Evolutionary conservation across 192 early-diverging fungal species (phyloP).

Genomic region (Coemansia sp.): DNA sequence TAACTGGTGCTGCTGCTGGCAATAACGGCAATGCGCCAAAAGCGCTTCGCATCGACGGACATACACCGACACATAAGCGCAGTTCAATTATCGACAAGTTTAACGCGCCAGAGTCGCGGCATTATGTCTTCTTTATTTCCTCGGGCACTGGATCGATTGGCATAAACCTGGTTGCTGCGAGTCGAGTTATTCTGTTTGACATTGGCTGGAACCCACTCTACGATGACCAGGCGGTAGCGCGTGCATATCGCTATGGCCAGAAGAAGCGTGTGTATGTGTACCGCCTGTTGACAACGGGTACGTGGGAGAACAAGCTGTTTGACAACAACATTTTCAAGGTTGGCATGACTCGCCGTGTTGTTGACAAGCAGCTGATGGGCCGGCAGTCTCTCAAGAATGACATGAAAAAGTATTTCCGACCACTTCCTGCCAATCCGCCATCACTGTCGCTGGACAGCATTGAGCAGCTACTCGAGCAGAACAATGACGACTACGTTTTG

Average conservation of each 20-base stretch:
- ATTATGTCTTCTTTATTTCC: slow-evolving; percentile 62
- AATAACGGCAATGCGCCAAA: neutral
- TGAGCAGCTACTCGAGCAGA: slow-evolving; percentile 7
- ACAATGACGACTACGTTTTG: slow-evolving; percentile 32
- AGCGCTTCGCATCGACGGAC: slow-evolving; percentile 60
- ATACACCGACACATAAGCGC: slow-evolving; percentile 43
- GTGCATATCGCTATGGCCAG: slow-evolving; percentile 72
- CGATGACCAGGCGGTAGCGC: slow-evolving; percentile 74
- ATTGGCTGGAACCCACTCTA: slow-evolving; percentile 78
- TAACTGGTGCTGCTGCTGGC: slow-evolving; percentile 10
- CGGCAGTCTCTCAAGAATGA: slow-evolving; percentile 48
- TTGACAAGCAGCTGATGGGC: slow-evolving; percentile 62
- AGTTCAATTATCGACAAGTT: slow-evolving; percentile 66
- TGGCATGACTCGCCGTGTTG: slow-evolving; percentile 62
- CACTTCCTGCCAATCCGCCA: slow-evolving; percentile 22
- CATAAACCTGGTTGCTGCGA: slow-evolving; percentile 70
- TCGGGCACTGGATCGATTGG: slow-evolving; percentile 59
- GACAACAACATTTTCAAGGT: slow-evolving; percentile 73
- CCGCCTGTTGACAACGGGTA: slow-evolving; percentile 58
- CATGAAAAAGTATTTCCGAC: slow-evolving; percentile 55
- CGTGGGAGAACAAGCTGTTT: slow-evolving; percentile 64
- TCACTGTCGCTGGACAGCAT: slow-evolving; percentile 5
- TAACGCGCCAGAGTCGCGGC: slow-evolving; percentile 35
- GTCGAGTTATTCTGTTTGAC: slow-evolving; percentile 70
- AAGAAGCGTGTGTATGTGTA: slow-evolving; percentile 69